Evolutionary conservation across 352 stramenopile species (phyloP), one percentile per base, ranked within the genome.

Genomic region (Pythium sukuiense): DNA sequence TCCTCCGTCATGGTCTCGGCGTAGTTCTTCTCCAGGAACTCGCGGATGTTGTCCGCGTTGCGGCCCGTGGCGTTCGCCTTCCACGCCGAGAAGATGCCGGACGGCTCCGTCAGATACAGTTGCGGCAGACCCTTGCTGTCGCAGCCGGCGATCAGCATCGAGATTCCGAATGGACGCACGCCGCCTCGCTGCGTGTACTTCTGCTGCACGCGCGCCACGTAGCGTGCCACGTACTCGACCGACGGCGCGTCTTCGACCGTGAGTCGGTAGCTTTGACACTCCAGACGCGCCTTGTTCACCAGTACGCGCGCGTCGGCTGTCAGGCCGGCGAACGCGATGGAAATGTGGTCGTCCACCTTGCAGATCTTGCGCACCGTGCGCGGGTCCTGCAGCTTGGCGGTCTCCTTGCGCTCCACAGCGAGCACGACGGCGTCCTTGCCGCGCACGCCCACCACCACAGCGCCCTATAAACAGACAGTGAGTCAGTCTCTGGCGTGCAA

Each of bases 1-100:
- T 97, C 85, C 65, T 99, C 93, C 39, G 80, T 86, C 67, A 99
- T 83, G 56, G 95, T 88, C 46, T 97, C 91, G 18, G 83, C 72
- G 81, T 97, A 99, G 79, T 99, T 97, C 81, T 99, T 99, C 77
- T 99, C 98, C 35, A 99, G 80, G 77, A 99, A 99, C 79, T 99
- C 97, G 58, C 96, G 85, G 59, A 99, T 96, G 74, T 95, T 98
- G 73, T 98, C 99, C 49, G 94, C 92, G 85, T 99, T 99, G 63
- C 93, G 91, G 59, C 97, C 98, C 71, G 98, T 98, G 30, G 98
- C 97, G 73, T 99, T 98, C 41, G 97, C 93, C 76, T 99, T 99
- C 98, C 98, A 99, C 35, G 92, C 87, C 59, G 85, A 98, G 78
- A 99, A 99, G 13, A 95, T 99, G 52, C 98, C 98, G 20, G 96